Conservation (phyloP, 2,329 filamentous ascomycete genomes). For the Sordariomycetes sp. region DNA sequence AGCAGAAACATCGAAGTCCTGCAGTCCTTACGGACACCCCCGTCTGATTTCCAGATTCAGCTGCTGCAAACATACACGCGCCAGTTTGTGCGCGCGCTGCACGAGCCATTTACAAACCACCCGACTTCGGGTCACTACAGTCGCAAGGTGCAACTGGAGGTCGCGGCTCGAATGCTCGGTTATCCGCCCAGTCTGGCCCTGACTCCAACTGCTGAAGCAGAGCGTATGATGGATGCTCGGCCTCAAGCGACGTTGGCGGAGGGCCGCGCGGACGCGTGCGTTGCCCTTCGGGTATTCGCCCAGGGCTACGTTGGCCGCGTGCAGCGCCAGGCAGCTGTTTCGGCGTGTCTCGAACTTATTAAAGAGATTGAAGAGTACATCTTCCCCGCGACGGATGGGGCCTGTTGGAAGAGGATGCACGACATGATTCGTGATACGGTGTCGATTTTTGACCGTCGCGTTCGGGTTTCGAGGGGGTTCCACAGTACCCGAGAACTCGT, state of each 20-base stretch:
- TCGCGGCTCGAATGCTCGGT: neutral
- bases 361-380: neutral
- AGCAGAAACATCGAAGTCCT: neutral
- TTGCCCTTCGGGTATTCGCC: neutral
- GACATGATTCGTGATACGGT: neutral
- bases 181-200: neutral
- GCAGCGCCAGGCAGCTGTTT: neutral
- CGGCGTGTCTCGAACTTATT: neutral
- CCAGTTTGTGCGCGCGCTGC: neutral
- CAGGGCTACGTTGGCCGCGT: neutral
- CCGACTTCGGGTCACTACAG: neutral
- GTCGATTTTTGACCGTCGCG: neutral
- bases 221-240: neutral
- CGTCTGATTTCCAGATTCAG: neutral
- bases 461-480: neutral
- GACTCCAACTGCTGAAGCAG: neutral
- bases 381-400: neutral
- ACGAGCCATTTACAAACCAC: neutral
- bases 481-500: neutral
- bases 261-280: neutral
- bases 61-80: neutral
- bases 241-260: neutral
- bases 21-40: neutral
- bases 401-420: neutral
- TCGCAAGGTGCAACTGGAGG: neutral